Conservation (phyloP, 306 rosid genomes). For the Glycyrrhiza uralensis region DNA sequence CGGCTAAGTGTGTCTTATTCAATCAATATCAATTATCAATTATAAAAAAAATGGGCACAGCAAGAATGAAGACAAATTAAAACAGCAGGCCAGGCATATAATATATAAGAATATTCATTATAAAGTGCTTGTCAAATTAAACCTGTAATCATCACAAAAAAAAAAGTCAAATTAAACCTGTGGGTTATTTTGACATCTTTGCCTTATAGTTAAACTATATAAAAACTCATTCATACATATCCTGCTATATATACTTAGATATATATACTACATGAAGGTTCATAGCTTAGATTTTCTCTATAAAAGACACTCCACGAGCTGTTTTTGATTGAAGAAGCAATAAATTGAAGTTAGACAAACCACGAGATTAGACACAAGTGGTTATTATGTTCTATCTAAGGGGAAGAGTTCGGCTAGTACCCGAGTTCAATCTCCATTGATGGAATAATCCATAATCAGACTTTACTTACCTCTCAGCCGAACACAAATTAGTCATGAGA, state of each 20-base stretch:
- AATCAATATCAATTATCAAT: not conserved
- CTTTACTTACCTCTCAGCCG: too few relatives aligned
- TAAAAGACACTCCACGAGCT: not conserved
- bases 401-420: too few relatives aligned
- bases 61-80: not conserved
- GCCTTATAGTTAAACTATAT: not conserved
- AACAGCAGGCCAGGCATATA: not conserved
- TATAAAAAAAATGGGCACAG: not conserved
- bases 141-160: too few relatives aligned
- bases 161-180: too few relatives aligned
- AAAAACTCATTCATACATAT: not conserved
- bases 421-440: too few relatives aligned
- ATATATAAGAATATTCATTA: not conserved
- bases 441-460: too few relatives aligned
- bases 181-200: not conserved
- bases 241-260: not conserved
- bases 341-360: too few relatives aligned
- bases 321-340: not conserved
- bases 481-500: too few relatives aligned
- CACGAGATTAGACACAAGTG: too few relatives aligned
- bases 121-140: not conserved
- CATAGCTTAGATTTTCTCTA: not conserved
- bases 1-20: not conserved
- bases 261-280: not conserved
- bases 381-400: too few relatives aligned